A percentile compares a stretch with the other conserved stretches of the same genome.
Evolutionary conservation across 805 yeast species (phyloP).

Genomic region (Nakazawaea wickerhamii): DNA sequence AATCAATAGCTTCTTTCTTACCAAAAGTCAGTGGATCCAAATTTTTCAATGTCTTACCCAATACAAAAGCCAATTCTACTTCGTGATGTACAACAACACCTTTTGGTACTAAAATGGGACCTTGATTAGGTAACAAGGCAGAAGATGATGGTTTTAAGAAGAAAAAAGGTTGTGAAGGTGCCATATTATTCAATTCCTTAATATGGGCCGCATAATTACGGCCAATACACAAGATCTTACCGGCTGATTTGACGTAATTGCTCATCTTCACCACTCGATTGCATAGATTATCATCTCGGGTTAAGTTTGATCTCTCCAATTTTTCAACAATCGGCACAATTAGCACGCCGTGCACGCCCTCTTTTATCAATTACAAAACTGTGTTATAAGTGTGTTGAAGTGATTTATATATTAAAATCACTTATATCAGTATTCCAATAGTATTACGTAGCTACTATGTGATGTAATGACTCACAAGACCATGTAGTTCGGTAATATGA

Average conservation of each 20-base stretch:
- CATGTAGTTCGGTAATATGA: too few relatives aligned
- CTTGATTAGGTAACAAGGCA: conserved; percentile 57
- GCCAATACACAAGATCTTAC: conserved; percentile 90
- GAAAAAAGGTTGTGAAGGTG: conserved; percentile 86
- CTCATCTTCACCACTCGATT: too few relatives aligned
- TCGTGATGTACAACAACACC: conserved; percentile 87
- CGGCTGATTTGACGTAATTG: conserved; percentile 51
- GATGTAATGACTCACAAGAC: too few relatives aligned
- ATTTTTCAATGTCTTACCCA: conserved; percentile 60
- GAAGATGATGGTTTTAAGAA: conserved; percentile 87
- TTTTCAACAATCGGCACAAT: background rate
- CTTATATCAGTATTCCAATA: too few relatives aligned
- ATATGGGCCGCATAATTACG: conserved; percentile 97
- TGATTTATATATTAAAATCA: too few relatives aligned
- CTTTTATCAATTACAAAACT: too few relatives aligned
- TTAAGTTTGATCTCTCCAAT: too few relatives aligned
- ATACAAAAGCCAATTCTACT: conserved; percentile 79
- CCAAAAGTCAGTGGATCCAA: conserved; percentile 51
- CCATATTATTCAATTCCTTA: conserved; percentile 75
- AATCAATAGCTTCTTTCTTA: conserved; percentile 62
- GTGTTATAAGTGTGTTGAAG: too few relatives aligned
- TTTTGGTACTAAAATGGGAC: conserved; percentile 78
- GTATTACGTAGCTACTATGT: too few relatives aligned
- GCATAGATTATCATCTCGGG: too few relatives aligned
- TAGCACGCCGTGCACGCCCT: too few relatives aligned